Conservation (phyloP, 257 asterid species). For the Nicotiana attenuata region DNA sequence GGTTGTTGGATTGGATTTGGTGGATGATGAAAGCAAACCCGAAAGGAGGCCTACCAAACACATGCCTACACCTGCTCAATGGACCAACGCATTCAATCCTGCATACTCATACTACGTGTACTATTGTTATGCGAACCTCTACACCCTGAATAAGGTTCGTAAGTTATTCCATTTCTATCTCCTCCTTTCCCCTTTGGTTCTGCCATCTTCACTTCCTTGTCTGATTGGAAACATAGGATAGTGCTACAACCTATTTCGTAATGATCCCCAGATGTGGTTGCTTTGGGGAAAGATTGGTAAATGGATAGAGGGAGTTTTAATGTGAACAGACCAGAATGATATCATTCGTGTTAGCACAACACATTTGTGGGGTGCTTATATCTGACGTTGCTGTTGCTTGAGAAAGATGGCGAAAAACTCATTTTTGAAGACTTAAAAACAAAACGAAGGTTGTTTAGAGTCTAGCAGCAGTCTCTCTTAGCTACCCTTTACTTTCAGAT, state of each 20-base stretch:
- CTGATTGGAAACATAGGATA: background rate
- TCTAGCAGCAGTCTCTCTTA: background rate
- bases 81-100: constrained; percentile 94
- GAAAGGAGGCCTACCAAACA: constrained; percentile 98
- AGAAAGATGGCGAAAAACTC: background rate
- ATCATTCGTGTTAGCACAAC: background rate
- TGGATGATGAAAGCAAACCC: constrained; percentile 99
- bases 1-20: constrained; percentile 99
- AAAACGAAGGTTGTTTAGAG: background rate
- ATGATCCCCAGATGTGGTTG: background rate
- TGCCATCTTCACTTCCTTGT: background rate
- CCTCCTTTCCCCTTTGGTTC: background rate
- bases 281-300: background rate
- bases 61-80: constrained; percentile 94
- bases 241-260: background rate
- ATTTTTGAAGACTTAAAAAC: background rate
- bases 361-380: background rate
- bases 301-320: background rate
- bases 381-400: background rate
- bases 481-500: background rate
- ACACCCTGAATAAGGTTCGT: constrained; percentile 84
- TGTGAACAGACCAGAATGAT: background rate
- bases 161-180: background rate
- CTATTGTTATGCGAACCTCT: constrained; percentile 96
- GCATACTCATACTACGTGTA: constrained; percentile 90